A percentile compares a stretch with the other conserved stretches of the same genome.
phyloP scores from a whole-genome alignment of 2,329 filamentous ascomycete species.

The Phyllosticta citribraziliensis region DNA sequence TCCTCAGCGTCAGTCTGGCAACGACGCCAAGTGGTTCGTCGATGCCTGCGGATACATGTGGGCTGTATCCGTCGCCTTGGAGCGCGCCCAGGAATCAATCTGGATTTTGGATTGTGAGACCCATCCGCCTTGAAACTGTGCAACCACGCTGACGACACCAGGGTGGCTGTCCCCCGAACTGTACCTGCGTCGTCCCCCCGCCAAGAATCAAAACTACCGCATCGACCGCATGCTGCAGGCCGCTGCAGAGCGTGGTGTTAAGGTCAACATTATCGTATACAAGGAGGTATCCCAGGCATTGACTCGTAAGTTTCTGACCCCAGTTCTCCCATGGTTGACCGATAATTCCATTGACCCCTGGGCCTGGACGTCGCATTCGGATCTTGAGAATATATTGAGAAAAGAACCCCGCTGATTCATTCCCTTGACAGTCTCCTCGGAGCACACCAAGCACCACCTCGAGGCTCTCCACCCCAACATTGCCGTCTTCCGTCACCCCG shows the following conservation, averaged over 20 bases:
- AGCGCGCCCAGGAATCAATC: conserved; percentile 66
- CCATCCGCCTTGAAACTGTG: conserved; percentile 12
- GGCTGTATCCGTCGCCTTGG: conserved; percentile 70
- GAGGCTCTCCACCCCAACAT: conserved; percentile 76
- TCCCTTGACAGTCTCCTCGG: conserved; percentile 46
- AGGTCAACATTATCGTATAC: conserved; percentile 80
- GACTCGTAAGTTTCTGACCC: conserved; percentile 53
- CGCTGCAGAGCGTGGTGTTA: conserved; percentile 74
- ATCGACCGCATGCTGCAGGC: conserved; percentile 73
- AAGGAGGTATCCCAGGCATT: conserved; percentile 74
- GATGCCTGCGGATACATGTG: conserved; percentile 79
- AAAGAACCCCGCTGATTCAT: conserved; percentile 34
- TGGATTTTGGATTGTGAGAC: conserved; percentile 66
- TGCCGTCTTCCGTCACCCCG: conserved; percentile 80
- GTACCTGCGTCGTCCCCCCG: conserved; percentile 73
- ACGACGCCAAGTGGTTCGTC: conserved; percentile 77
- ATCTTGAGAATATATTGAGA: conserved; percentile 36
- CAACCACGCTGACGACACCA: conserved; percentile 13
- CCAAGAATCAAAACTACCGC: conserved; percentile 72
- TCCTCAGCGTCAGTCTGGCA: conserved; percentile 54
- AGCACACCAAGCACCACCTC: conserved; percentile 71
- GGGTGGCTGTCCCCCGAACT: conserved; percentile 83
- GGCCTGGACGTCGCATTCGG: conserved; percentile 36
- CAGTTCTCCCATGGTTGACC: conserved; percentile 33
- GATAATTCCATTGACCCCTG: conserved; percentile 30